A percentile compares a stretch with the other conserved stretches of the same genome.
Evolutionary conservation across 257 asterid species (phyloP).

Genomic region (Solanum tacnaense): DNA sequence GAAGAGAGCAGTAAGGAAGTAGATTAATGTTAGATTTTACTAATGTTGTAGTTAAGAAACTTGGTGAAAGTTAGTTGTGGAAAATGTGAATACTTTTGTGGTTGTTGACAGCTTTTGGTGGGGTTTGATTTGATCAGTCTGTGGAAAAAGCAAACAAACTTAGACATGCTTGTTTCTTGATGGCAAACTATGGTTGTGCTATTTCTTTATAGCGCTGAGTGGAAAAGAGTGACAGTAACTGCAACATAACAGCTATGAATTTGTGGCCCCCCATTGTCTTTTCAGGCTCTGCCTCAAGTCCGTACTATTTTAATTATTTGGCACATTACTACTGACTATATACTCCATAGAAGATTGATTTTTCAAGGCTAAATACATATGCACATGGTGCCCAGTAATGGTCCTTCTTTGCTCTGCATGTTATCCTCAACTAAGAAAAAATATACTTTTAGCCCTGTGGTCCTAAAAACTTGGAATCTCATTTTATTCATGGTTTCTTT

Average conservation of each 20-base stretch:
- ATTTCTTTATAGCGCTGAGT: neutral
- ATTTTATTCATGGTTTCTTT: neutral
- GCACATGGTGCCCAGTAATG: constrained; percentile 1
- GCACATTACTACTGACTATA: neutral
- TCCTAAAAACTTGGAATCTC: neutral
- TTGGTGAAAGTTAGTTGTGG: neutral
- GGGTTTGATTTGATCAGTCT: constrained; percentile 3
- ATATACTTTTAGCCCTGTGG: neutral
- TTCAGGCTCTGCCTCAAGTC: neutral
- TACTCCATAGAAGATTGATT: neutral
- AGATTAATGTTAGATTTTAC: neutral
- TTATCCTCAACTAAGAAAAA: neutral
- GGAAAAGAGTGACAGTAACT: neutral
- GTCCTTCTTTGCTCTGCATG: neutral
- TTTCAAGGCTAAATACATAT: neutral
- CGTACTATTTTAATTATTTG: neutral
- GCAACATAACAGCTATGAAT: neutral
- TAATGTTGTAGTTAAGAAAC: neutral
- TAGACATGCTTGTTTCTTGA: constrained; percentile 24
- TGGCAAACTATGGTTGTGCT: constrained; percentile 10
- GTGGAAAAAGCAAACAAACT: neutral
- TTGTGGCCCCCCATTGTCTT: neutral
- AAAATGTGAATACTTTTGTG: constrained; percentile 23
- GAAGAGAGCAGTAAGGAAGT: constrained; percentile 6
- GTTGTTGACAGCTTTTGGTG: constrained; percentile 8